phyloP scores from a whole-genome alignment of 2,329 filamentous ascomycete genomes.

The Stagonosporopsis chrysanthemi region DNA sequence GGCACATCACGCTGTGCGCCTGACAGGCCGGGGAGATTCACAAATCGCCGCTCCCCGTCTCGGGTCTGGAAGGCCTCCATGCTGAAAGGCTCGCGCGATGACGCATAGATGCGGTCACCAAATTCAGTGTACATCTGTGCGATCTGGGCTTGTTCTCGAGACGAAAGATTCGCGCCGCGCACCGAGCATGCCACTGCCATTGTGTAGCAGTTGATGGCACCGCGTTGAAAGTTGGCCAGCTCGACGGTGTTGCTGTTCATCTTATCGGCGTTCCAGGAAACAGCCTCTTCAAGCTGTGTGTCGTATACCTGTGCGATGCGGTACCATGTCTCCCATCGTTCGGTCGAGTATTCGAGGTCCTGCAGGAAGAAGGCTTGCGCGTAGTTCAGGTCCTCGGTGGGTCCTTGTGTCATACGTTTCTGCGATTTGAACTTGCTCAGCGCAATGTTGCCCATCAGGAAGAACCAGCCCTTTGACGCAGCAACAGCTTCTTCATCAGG shows the following conservation, averaged over 20 bases:
- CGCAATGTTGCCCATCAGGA: slow-evolving; percentile 85
- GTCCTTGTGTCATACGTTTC: slow-evolving; percentile 78
- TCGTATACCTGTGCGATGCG: slow-evolving; percentile 86
- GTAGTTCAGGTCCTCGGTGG: slow-evolving; percentile 83
- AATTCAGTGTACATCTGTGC: slow-evolving; percentile 74
- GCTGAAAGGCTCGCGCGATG: slow-evolving; percentile 70
- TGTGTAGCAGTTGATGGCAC: slow-evolving; percentile 79
- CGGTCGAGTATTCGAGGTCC: slow-evolving; percentile 81
- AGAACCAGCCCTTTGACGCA: slow-evolving; percentile 89
- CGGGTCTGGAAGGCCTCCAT: slow-evolving; percentile 70
- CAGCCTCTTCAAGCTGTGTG: slow-evolving; percentile 84
- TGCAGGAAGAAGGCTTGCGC: slow-evolving; percentile 81
- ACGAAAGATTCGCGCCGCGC: slow-evolving; percentile 53
- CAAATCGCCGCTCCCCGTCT: slow-evolving; percentile 67
- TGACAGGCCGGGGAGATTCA: slow-evolving; percentile 57
- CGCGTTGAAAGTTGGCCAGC: slow-evolving; percentile 76
- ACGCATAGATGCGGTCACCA: slow-evolving; percentile 72
- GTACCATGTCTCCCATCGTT: slow-evolving; percentile 92
- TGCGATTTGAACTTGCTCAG: slow-evolving; percentile 84
- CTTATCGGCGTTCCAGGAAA: slow-evolving; percentile 89
- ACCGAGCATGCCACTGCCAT: slow-evolving; percentile 72
- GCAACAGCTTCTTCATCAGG: slow-evolving; percentile 71
- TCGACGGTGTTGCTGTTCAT: slow-evolving; percentile 84
- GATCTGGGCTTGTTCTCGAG: slow-evolving; percentile 62
- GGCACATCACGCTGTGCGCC: slow-evolving; percentile 65